Conservation (phyloP, 176 grass and related monocot genomes). For the Avena atlantica region DNA sequence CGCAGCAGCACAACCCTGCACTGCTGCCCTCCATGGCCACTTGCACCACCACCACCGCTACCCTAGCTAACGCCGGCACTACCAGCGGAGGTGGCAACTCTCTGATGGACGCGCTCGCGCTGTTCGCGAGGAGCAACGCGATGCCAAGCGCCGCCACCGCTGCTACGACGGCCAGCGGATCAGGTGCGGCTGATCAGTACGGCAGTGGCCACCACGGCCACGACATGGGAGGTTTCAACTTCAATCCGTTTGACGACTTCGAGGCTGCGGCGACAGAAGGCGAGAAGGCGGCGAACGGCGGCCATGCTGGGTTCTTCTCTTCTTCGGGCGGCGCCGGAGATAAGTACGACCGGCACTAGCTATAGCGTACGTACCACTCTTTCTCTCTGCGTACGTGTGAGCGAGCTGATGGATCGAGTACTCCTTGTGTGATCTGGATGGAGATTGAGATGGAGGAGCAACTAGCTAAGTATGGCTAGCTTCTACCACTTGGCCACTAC, state of each 20-base stretch:
- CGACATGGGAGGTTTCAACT: constrained; percentile 60
- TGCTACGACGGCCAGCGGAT: constrained; percentile 19
- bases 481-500: constrained; percentile 45
- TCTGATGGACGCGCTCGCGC: constrained; percentile 53
- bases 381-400: not conserved
- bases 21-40: constrained; percentile 32
- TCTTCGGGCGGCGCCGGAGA: constrained; percentile 46
- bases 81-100: constrained; percentile 17
- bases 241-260: constrained; percentile 65
- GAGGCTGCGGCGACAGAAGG: constrained; percentile 30
- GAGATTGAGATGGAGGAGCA: constrained; percentile 31
- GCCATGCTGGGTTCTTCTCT: constrained; percentile 56
- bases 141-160: not conserved
- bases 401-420: constrained; percentile 6
- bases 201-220: constrained; percentile 4
- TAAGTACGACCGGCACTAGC: constrained; percentile 54
- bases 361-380: constrained; percentile 7
- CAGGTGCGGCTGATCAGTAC: constrained; percentile 20
- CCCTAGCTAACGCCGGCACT: constrained; percentile 5
- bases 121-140: constrained; percentile 54
- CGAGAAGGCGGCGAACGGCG: constrained; percentile 31
- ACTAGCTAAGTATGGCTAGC: constrained; percentile 24
- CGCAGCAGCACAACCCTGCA: constrained; percentile 20
- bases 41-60: constrained; percentile 39
- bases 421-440: not conserved